A percentile compares a stretch with the other conserved stretches of the same genome.
Conservation (phyloP, 768 basidiomycete species). For the Hygrophoropsis aurantiaca region DNA sequence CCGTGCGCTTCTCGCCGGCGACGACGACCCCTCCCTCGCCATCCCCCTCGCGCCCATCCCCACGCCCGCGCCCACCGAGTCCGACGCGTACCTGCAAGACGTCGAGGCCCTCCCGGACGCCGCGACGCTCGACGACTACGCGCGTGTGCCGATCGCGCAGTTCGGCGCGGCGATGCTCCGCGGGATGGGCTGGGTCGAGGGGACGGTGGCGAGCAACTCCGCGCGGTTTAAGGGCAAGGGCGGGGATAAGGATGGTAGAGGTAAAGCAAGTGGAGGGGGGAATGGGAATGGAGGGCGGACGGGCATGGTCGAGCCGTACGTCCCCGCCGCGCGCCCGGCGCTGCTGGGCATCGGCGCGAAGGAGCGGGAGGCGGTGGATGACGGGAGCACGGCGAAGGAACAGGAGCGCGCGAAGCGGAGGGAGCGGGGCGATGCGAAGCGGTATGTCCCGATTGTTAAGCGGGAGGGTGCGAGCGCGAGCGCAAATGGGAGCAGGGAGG, state of each 20-base stretch:
- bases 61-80: slow-evolving; percentile 60
- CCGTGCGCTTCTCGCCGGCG: slow-evolving; percentile 69
- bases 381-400: slow-evolving; percentile 56
- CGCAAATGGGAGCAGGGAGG: slow-evolving; percentile 30
- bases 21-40: slow-evolving; percentile 36
- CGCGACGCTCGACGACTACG: slow-evolving; percentile 83
- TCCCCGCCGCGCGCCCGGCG: slow-evolving; percentile 81
- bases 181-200: slow-evolving; percentile 97
- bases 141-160: slow-evolving; percentile 85
- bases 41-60: slow-evolving; percentile 52
- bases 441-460: slow-evolving; percentile 83
- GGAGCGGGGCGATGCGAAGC: slow-evolving; percentile 54
- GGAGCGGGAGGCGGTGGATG: slow-evolving; percentile 70
- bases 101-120: slow-evolving; percentile 74
- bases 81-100: slow-evolving; percentile 84
- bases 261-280: slow-evolving; percentile 27
- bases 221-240: slow-evolving; percentile 23
- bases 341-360: slow-evolving; percentile 94
- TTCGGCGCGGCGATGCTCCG: slow-evolving; percentile 92
- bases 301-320: slow-evolving; percentile 72
- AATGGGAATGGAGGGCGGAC: slow-evolving; percentile 34
- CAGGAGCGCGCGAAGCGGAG: slow-evolving; percentile 35
- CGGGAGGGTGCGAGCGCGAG: slow-evolving; percentile 48
- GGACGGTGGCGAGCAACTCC: slow-evolving; percentile 60
- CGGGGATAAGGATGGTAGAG: slow-evolving; percentile 26